Conservation (phyloP, 306 rosid species). For the Erythrophleum fordii region DNA sequence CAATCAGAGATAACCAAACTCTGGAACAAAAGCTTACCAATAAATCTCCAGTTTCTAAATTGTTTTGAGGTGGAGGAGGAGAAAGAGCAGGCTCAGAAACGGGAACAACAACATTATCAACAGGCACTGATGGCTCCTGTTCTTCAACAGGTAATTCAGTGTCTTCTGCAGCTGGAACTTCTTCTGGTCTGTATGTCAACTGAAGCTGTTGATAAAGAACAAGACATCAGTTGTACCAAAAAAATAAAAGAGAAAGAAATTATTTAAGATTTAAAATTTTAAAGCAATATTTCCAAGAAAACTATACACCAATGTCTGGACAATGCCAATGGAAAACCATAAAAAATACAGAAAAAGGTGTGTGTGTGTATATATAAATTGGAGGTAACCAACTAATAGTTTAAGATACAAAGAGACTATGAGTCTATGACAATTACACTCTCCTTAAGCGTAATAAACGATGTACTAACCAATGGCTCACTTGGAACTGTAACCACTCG, state of each 20-base stretch:
- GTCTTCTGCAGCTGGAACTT: conserved; percentile 62
- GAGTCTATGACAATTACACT: neutral
- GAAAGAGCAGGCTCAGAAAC: conserved; percentile 64
- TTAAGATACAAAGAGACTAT: neutral
- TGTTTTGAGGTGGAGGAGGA: conserved; percentile 58
- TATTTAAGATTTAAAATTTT: neutral
- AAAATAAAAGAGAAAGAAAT: neutral
- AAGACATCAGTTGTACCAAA: conserved; percentile 25
- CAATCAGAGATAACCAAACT: conserved; percentile 12
- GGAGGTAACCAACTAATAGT: neutral
- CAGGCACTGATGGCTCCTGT: conserved; percentile 55
- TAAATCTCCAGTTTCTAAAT: conserved; percentile 76
- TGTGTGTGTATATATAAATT: neutral
- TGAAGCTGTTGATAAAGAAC: conserved; percentile 70
- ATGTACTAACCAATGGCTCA: conserved; percentile 84
- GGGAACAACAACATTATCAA: conserved; percentile 53
- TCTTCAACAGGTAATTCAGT: conserved; percentile 63
- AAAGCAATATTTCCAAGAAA: conserved; percentile 34
- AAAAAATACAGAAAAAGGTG: neutral
- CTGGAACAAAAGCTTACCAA: conserved; percentile 60
- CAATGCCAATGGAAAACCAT: neutral
- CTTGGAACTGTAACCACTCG: conserved; percentile 78
- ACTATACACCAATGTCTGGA: neutral
- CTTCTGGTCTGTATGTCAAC: conserved; percentile 91
- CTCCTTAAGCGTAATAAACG: conserved; percentile 10